Base-by-base conservation (phyloP, 257 asterid genomes). In the Euphrasia confusa region DNA sequence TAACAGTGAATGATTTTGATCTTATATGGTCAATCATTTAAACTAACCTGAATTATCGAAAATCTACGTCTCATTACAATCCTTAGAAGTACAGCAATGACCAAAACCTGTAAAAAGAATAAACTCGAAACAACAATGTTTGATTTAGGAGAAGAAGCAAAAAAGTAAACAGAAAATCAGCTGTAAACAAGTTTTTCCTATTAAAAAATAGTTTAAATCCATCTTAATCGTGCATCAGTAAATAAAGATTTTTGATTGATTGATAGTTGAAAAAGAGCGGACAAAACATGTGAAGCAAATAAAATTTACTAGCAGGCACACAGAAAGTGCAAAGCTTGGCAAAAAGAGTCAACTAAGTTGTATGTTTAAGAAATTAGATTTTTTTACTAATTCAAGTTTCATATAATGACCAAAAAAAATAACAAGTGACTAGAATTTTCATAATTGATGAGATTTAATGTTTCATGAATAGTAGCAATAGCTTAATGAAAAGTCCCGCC, bases 41-140 rank as follows among this genome's bases (percentile, higher is more conserved):
- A 64, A 86, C 83, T 58, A 60, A 94, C 97, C 99, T 94, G 99
- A 79, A 94, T 87, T 58, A 84, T 42, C 72, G 99, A 94, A 77
- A 94, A 94, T 28, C 83, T 83, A 14, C 99, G 94, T 75, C 72
- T 90, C 99, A 94, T 94, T 66, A 94, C 68, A 5, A 94, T 4
- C 86, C 79, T 94, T 63, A 94, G 81, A 72, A 94, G 86, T 60
- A 94, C 77, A 68, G 99, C 99, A 65, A 94, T 94, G 40, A 94
- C 97, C 78, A 94, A 83, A 81, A 93, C 99, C 99, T 93, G 85
- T 70, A 71, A 32, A 32, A 65, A 30, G 15, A 68, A 45, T 52
- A 45, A 61, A 63, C 42, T 24, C n/a, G 18, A 21, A 62, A 8
- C 3, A 42, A 30, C 1, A 21, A 61, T 30, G 37, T 47, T 12